Evolutionary conservation across 305 asterid species (phyloP), one percentile per base, ranked within the genome.

Genomic region (Plantago coronopus): DNA sequence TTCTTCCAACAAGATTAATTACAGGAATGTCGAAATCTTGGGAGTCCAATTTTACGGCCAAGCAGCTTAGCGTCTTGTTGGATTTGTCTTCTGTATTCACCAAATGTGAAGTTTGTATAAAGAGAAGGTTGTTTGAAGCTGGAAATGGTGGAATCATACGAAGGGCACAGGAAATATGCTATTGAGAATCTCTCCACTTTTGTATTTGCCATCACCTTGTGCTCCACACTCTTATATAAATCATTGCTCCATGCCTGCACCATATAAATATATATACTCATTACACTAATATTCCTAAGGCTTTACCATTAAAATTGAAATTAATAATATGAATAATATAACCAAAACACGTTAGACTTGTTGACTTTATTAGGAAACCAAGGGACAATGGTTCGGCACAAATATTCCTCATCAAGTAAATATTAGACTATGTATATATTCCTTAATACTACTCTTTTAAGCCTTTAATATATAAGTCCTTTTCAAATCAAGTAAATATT

Each of bases 241-340:
- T 79, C 80, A 23, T 83, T 83, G 73, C 91, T 83, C 91, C 85
- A 83, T 48, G 85, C 91, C 91, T 83, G 79, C 83, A 76, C 4
- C 42, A 53, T 19, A 1, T 15, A n/a, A n/a, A n/a, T n/a, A n/a
- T n/a, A n/a, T n/a, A n/a, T n/a, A n/a, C n/a, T n/a, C n/a, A n/a
- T n/a, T n/a, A n/a, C n/a, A n/a, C n/a, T n/a, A n/a, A n/a, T n/a
- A n/a, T n/a, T n/a, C n/a, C n/a, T n/a, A n/a, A n/a, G n/a, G n/a
- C n/a, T n/a, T n/a, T n/a, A n/a, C n/a, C n/a, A n/a, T n/a, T n/a
- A n/a, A n/a, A n/a, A n/a, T n/a, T n/a, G n/a, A n/a, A n/a, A n/a
- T n/a, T n/a, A 34, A 34, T 0, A 34, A 34, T 34, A 34, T n/a
- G 8, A 34, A 34, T 34, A 0, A 34, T 3, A 34, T 11, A 34